Conservation (phyloP, 2,329 filamentous ascomycete genomes). For the Macrophomina phaseolina region DNA sequence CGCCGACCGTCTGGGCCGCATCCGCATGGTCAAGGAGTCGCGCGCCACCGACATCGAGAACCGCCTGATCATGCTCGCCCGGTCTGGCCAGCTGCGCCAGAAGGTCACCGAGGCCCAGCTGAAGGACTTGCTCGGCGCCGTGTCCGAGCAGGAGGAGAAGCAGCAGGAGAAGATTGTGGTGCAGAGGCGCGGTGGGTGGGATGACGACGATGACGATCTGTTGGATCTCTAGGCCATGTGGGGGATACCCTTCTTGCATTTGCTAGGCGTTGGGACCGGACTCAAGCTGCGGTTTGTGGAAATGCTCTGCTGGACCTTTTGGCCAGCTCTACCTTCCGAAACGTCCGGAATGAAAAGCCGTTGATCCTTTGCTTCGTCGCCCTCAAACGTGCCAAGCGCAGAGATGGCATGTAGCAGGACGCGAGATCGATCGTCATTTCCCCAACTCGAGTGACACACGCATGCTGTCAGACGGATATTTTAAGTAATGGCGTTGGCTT, state of each 20-base stretch:
- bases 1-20: slow-evolving; percentile 89
- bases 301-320: neutral
- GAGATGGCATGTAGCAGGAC: slow-evolving; percentile 5
- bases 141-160: slow-evolving; percentile 73
- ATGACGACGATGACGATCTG: slow-evolving; percentile 73
- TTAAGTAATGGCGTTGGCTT: neutral
- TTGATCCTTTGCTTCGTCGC: slow-evolving; percentile 11
- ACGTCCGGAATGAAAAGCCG: slow-evolving; percentile 19
- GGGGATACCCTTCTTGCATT: slow-evolving; percentile 21
- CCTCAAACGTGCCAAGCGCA: neutral
- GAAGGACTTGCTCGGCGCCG: slow-evolving; percentile 85
- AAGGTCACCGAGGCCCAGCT: slow-evolving; percentile 94
- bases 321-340: slow-evolving; percentile 2
- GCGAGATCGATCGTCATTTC: slow-evolving; percentile 19
- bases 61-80: slow-evolving; percentile 87
- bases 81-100: slow-evolving; percentile 80
- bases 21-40: slow-evolving; percentile 92
- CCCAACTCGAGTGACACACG: neutral
- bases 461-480: neutral
- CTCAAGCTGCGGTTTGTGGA: slow-evolving; percentile 11
- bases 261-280: slow-evolving; percentile 25
- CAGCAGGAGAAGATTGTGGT: slow-evolving; percentile 84
- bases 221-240: slow-evolving; percentile 39
- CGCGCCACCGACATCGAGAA: slow-evolving; percentile 92
- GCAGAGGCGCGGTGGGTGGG: slow-evolving; percentile 74